phyloP scores from a whole-genome alignment of 106 monocot species.

The Allium fistulosum region DNA sequence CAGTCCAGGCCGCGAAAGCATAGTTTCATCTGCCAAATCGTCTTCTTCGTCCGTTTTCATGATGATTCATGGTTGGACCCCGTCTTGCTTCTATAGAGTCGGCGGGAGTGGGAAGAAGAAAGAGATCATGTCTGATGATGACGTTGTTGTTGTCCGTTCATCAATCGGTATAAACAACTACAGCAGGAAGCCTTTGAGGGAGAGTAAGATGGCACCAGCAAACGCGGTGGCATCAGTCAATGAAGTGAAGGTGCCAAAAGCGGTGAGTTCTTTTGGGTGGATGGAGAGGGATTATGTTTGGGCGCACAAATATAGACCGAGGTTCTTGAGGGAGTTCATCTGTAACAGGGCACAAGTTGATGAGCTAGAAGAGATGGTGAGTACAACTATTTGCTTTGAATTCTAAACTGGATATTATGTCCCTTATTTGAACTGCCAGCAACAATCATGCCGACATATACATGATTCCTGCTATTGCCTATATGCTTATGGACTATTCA shows the following conservation, averaged over 20 bases:
- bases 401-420: neutral
- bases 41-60: slow-evolving; percentile 2
- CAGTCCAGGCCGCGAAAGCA: slow-evolving; percentile 7
- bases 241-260: neutral
- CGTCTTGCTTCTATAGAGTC: slow-evolving; percentile 8
- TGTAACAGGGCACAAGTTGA: slow-evolving; percentile 19
- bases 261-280: neutral
- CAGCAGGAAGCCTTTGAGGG: slow-evolving; percentile 26
- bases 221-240: neutral
- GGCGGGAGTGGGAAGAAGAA: neutral
- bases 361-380: slow-evolving; percentile 24
- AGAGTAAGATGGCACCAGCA: slow-evolving; percentile 14
- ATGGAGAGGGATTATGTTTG: slow-evolving; percentile 22
- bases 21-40: slow-evolving; percentile 1
- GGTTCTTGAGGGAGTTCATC: slow-evolving; percentile 24
- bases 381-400: neutral
- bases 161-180: neutral
- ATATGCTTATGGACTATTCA: no score
- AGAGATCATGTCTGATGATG: neutral
- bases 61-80: slow-evolving; percentile 11
- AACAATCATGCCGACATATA: no score
- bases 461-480: no score
- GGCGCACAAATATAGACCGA: slow-evolving; percentile 35
- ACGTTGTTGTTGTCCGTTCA: neutral
- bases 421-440: no score